Evolutionary conservation across 139 green algal genomes (phyloP), one percentile per base, ranked within the genome.

Genomic region (Deuterostichococcus epilithicus): DNA sequence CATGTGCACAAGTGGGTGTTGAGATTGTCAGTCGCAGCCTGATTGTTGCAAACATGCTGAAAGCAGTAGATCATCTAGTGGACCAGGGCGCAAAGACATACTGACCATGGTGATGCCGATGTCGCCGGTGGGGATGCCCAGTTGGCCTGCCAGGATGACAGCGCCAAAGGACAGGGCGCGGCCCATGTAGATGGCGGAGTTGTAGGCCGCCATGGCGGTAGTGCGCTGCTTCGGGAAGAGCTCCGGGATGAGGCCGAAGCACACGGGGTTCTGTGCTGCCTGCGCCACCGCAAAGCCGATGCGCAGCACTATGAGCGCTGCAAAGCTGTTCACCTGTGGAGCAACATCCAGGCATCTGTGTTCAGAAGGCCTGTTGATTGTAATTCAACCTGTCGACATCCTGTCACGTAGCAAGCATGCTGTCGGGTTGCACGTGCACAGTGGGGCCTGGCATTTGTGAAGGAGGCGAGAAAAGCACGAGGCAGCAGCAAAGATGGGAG

Each of bases 131-230:
- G 72, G 25, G 22, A 83, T 78, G n/a, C 86, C 84, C 30, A 93
- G 74, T 59, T 88, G 77, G 23, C 77, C 81, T 28, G 89, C 86
- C 20, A 90, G 42, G 22, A 92, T 83, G 39, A 96, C 79, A 1
- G 86, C 80, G 23, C 80, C 86, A 77, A 96, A 97, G 13, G 86
- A 92, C 30, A 97, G 83, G 0, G 92, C 92, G 0, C 93, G 85
- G 0, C 93, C 93, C 10, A 92, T 76, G 76, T 97, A 97, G 79
- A 97, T 93, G 58, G 93, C 88, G 66, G 82, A 90, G 84, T 97
- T 97, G 86, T 97, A 97, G 37, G 88, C 71, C 0, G 91, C 86
- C 72, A 97, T 88, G 34, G 93, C 93, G 5, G 88, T 93, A 30
- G 87, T 92, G 34, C 91, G 86, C 75, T 91, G 87, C 25, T 86